Evolutionary conservation across 2,329 filamentous ascomycete genomes (phyloP), one percentile per base, ranked within the genome.

Genomic region (Elsinoe batatas): DNA sequence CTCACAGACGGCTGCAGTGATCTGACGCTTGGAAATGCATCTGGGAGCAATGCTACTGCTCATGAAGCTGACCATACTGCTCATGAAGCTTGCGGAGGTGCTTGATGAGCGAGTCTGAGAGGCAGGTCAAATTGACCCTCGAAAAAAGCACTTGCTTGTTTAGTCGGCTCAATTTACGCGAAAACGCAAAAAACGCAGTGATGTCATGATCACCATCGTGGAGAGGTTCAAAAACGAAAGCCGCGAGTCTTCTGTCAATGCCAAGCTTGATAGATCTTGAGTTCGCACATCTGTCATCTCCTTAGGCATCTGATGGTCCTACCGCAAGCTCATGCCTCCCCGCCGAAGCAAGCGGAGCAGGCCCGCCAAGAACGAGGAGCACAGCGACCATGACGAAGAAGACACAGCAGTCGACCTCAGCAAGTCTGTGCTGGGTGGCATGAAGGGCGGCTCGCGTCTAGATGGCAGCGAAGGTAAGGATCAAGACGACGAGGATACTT

Each of bases 401-500:
- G 30, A 49, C 44, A 20, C 13, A 33, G 15, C n/a, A 33, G 44
- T 49, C 44, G 44, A 51, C 47, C 33, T 51, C 17, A 37, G 32
- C 12, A 51, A 51, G 13, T 51, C 47, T 5, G 47, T 51, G 15
- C 47, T 51, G 1, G 47, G 47, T 22, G 47, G 47, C 18, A 37
- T 51, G 47, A 51, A 51, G 8, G 47, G 47, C 2, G 47, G 47
- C 2, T 38, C 13, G 47, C 47, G 33, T 7, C n/a, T 51, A 6
- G n/a, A 51, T 51, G 47, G 47, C 33, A 37, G 18, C 13, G 33
- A 51, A 37, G 47, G 32, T 51, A 51, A 38, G 33, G 32, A 51
- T 17, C 47, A 51, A 43, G 37, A n/a, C 2, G 18, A n/a, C 13
- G 37, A 22, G 22, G 22, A 17, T 7, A 32, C 51, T 2, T 54